Evolutionary conservation across 371 early-diverging fungal species (phyloP).

Genomic region (Funneliformis caledonium): DNA sequence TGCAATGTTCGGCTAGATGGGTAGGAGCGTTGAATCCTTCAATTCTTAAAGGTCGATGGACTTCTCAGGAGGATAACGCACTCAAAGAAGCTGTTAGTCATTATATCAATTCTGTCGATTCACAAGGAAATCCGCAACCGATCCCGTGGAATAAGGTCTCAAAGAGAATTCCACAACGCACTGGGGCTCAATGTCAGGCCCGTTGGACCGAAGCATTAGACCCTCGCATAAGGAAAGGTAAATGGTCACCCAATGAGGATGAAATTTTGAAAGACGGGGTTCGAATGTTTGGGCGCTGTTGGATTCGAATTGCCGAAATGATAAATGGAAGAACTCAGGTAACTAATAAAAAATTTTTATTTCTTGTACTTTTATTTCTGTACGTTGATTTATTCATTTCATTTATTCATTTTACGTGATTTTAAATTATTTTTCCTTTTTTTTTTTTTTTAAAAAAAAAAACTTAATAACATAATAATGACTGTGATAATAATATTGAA

Average conservation of each 20-base stretch:
- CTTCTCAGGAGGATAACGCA: slow-evolving; percentile 63
- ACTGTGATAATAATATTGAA: no score
- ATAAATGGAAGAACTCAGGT: slow-evolving; percentile 68
- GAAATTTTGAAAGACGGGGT: slow-evolving; percentile 63
- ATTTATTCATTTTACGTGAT: neutral
- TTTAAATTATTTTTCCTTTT: neutral
- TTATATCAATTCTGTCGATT: slow-evolving; percentile 60
- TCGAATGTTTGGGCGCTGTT: slow-evolving; percentile 59
- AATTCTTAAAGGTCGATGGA: slow-evolving; percentile 61
- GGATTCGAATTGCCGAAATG: slow-evolving; percentile 70
- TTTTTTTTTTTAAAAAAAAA: slow-evolving; percentile 10
- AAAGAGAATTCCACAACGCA: slow-evolving; percentile 64
- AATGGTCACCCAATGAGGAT: slow-evolving; percentile 82
- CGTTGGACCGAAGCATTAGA: slow-evolving; percentile 84
- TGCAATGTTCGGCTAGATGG: slow-evolving; percentile 74
- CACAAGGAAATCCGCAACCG: slow-evolving; percentile 56
- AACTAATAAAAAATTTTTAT: neutral
- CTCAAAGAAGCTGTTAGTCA: slow-evolving; percentile 60
- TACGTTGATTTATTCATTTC: neutral
- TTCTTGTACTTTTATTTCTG: neutral
- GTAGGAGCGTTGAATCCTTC: slow-evolving; percentile 66
- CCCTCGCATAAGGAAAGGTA: slow-evolving; percentile 73
- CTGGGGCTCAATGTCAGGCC: slow-evolving; percentile 83
- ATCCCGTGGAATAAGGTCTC: slow-evolving; percentile 69
- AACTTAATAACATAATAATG: neutral